A percentile compares a stretch with the other conserved stretches of the same genome.
phyloP scores from a whole-genome alignment of 768 basidiomycete species.

The Rhodotorula paludigena region DNA sequence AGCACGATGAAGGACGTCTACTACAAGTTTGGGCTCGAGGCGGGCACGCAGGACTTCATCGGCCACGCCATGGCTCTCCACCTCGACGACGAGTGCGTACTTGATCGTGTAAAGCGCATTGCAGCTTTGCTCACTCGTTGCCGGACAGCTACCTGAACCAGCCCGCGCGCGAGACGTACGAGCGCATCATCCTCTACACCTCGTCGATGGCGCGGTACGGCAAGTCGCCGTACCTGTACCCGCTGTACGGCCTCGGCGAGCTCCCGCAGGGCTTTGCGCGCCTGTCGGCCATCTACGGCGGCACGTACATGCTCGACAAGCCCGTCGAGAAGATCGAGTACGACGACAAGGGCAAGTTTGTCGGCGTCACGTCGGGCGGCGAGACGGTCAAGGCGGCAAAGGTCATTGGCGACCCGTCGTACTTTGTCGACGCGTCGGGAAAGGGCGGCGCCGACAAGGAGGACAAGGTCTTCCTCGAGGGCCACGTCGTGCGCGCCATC shows the following conservation, averaged over 20 bases:
- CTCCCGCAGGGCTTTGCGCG: constrained; percentile 98
- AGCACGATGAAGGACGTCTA: constrained; percentile 92
- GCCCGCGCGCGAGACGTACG: constrained; percentile 80
- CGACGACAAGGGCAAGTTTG: constrained; percentile 76
- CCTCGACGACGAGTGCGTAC: constrained; percentile 81
- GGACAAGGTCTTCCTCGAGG: constrained; percentile 74
- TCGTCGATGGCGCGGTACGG: constrained; percentile 98
- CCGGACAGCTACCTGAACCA: constrained; percentile 77
- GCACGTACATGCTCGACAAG: constrained; percentile 99
- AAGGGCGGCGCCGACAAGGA: constrained; percentile 52
- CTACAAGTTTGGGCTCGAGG: constrained; percentile 92
- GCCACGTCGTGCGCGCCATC: constrained; percentile 91
- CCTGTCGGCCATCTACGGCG: constrained; percentile 95
- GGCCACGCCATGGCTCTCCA: constrained; percentile 99
- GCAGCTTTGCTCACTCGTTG: neutral
- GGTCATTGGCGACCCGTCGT: constrained; percentile 96
- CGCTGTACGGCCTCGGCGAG: constrained; percentile 95
- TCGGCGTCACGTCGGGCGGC: constrained; percentile 78
- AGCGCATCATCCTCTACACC: constrained; percentile 94
- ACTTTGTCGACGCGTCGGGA: constrained; percentile 69
- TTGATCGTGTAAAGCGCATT: neutral
- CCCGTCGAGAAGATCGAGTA: constrained; percentile 83
- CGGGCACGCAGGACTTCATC: constrained; percentile 97
- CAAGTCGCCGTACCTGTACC: constrained; percentile 99
- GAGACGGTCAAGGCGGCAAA: constrained; percentile 96